Percentiles rank a stretch among this genome's conserved stretches.
Evolutionary conservation across 371 early-diverging fungal genomes (phyloP).

Genomic region (Mortierella sp.): DNA sequence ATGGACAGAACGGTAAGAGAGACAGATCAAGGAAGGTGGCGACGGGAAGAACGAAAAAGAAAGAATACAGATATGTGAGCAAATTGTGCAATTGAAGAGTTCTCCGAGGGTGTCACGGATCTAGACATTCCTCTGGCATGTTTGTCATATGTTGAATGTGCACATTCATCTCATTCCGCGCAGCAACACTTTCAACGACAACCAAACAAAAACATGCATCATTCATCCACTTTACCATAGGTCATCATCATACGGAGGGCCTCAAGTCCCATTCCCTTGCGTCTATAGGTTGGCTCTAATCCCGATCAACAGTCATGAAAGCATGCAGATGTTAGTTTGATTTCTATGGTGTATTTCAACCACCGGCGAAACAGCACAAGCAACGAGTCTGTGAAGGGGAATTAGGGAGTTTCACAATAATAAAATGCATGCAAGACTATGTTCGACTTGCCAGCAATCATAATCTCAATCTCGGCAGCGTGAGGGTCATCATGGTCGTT

Average conservation of each 20-base stretch:
- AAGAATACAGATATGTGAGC: neutral
- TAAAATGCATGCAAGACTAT: neutral
- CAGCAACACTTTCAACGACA: neutral
- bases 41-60: neutral
- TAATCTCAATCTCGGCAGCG: constrained; percentile 92
- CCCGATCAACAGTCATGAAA: neutral
- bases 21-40: neutral
- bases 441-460: constrained; percentile 86
- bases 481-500: constrained; percentile 83
- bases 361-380: neutral
- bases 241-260: constrained; percentile 87
- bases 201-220: neutral
- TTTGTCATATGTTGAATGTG: neutral
- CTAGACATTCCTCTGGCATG: neutral
- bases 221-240: constrained; percentile 68
- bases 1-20: neutral
- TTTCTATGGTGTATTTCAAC: neutral
- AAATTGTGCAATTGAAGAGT: neutral
- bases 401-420: neutral
- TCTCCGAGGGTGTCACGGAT: neutral
- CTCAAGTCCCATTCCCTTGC: constrained; percentile 80
- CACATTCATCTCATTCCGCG: neutral
- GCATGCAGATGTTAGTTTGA: neutral
- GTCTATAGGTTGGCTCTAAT: constrained; percentile 68
- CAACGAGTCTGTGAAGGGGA: neutral